Evolutionary conservation across 1,139 yeast species (phyloP).

Genomic region (Hansenula lynferdii): DNA sequence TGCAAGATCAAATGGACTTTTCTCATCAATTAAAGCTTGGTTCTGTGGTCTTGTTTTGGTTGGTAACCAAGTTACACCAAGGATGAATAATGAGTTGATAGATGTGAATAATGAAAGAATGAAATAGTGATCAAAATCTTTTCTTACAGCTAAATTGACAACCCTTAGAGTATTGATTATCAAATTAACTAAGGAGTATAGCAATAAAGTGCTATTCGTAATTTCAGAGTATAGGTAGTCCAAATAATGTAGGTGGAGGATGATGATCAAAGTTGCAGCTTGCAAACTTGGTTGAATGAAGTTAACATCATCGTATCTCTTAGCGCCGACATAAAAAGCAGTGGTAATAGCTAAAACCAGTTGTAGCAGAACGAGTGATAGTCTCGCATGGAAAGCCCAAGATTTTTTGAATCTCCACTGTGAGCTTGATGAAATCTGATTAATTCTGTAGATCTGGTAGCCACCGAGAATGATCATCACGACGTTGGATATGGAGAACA

Average conservation of each 20-base stretch:
- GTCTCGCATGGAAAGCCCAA: slow-evolving; percentile 31
- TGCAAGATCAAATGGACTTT: slow-evolving; percentile 74
- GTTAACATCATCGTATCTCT: slow-evolving; percentile 22
- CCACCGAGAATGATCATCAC: slow-evolving; percentile 53
- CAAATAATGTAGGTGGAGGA: slow-evolving; percentile 56
- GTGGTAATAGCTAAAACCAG: slow-evolving; percentile 23
- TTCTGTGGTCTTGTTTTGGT: slow-evolving; percentile 39
- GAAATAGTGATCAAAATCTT: slow-evolving; percentile 29
- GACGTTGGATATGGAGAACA: slow-evolving; percentile 47
- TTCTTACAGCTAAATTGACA: slow-evolving; percentile 46
- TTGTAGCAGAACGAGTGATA: slow-evolving; percentile 26
- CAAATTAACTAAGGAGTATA: slow-evolving; percentile 68
- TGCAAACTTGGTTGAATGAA: slow-evolving; percentile 25
- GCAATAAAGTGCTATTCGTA: slow-evolving; percentile 64
- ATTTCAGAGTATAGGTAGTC: slow-evolving; percentile 65
- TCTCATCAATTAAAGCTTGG: slow-evolving; percentile 30
- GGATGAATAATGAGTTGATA: slow-evolving; percentile 45
- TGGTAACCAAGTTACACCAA: slow-evolving; percentile 52
- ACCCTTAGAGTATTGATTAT: slow-evolving; percentile 39
- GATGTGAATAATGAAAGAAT: slow-evolving; percentile 44
- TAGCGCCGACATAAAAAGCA: slow-evolving; percentile 14
- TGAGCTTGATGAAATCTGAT: slow-evolving; percentile 23
- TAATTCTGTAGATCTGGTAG: slow-evolving; percentile 32
- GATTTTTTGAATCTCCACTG: slow-evolving; percentile 1
- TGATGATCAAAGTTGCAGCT: slow-evolving; percentile 35